Evolutionary conservation across 2,329 filamentous ascomycete species (phyloP).

Genomic region (Diaporthe caulivora): DNA sequence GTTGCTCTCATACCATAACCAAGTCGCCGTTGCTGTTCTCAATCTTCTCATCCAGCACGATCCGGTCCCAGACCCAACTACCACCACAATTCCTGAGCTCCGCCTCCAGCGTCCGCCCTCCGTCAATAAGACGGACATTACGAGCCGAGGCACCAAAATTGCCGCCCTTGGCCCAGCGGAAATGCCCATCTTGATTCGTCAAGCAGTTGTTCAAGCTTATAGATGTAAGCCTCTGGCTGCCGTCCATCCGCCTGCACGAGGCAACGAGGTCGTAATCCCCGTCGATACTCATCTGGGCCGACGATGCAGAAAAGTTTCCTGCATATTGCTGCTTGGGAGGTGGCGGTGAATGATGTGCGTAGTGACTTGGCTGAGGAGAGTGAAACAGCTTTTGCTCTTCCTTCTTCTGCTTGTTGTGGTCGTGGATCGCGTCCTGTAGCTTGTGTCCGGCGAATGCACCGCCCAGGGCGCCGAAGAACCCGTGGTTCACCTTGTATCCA

Average conservation of each 20-base stretch:
- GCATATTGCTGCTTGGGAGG: constrained; percentile 10
- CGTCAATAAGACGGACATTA: constrained; percentile 39
- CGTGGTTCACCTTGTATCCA: constrained; percentile 60
- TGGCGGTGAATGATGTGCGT: constrained; percentile 18
- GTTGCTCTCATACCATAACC: constrained; percentile 59
- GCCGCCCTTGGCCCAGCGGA: constrained; percentile 39
- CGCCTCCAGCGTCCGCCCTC: constrained; percentile 41
- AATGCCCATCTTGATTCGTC: constrained; percentile 40
- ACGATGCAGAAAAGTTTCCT: constrained; percentile 40
- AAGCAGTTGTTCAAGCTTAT: constrained; percentile 41
- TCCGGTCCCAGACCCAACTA: constrained; percentile 40
- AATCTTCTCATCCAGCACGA: constrained; percentile 44
- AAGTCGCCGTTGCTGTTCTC: constrained; percentile 41
- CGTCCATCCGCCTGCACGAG: constrained; percentile 39
- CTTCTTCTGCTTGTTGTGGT: constrained; percentile 54
- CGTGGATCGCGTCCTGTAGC: constrained; percentile 54
- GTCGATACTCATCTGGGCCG: constrained; percentile 37
- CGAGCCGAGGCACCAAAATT: constrained; percentile 40
- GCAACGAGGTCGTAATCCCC: constrained; percentile 41
- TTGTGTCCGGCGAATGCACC: constrained; percentile 60
- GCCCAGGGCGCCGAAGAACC: constrained; percentile 59
- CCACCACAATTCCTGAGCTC: constrained; percentile 41
- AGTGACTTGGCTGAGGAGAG: not conserved
- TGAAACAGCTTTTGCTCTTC: constrained; percentile 43
- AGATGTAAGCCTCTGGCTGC: constrained; percentile 38